A percentile compares a stretch with the other conserved stretches of the same genome.
Conservation (phyloP, 768 basidiomycete species). For the Suillus subaureus region DNA sequence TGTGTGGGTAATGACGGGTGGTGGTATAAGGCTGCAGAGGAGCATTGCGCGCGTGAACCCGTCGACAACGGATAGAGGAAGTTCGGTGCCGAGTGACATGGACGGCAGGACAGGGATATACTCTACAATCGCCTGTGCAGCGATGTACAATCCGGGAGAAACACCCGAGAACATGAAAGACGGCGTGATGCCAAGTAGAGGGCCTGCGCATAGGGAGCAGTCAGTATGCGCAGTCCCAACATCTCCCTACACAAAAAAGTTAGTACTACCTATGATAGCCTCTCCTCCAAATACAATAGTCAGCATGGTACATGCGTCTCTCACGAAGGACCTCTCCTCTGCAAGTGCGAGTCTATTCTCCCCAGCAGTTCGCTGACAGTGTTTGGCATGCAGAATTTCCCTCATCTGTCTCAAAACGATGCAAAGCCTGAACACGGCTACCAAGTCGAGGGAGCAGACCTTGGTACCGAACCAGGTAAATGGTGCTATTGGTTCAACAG, state of each 20-base stretch:
- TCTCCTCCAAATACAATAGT: constrained; percentile 82
- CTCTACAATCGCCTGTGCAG: constrained; percentile 62
- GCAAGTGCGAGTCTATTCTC: constrained; percentile 36
- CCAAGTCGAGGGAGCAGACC: constrained; percentile 66
- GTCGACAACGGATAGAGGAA: constrained; percentile 75
- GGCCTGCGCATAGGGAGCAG: constrained; percentile 46
- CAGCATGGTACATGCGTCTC: constrained; percentile 57
- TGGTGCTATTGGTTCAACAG: constrained; percentile 60
- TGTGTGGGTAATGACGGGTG: constrained; percentile 57
- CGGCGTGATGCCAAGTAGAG: constrained; percentile 64
- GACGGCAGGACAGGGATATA: constrained; percentile 58
- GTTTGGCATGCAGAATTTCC: constrained; percentile 48
- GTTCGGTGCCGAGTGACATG: constrained; percentile 57
- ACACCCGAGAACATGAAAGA: constrained; percentile 82
- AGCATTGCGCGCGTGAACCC: constrained; percentile 79
- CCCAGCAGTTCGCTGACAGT: constrained; percentile 34
- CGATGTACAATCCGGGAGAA: constrained; percentile 61
- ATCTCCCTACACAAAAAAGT: neutral
- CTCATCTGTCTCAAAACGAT: constrained; percentile 67
- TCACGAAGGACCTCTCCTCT: constrained; percentile 58
- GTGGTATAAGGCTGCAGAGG: constrained; percentile 76
- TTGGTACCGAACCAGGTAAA: constrained; percentile 67
- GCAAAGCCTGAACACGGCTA: constrained; percentile 72
- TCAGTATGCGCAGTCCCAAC: constrained; percentile 5
- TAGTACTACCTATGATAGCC: constrained; percentile 57